Percentiles rank a stretch among this genome's conserved stretches.
Conservation (phyloP, 768 basidiomycete species). For the Lactarius indigo region DNA sequence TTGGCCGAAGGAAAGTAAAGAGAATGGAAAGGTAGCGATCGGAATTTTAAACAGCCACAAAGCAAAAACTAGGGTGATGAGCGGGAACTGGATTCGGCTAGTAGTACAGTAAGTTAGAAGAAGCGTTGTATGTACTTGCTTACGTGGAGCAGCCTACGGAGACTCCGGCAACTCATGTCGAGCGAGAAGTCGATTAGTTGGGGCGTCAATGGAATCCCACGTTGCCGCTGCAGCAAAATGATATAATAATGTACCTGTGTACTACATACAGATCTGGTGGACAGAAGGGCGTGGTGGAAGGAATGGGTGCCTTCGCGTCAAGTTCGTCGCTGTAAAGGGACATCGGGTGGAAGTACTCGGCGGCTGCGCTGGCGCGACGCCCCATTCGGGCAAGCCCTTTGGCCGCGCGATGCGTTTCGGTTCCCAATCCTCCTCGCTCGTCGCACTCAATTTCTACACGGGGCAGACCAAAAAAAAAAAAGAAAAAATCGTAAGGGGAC, state of each 20-base stretch:
- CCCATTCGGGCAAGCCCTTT: constrained; percentile 91
- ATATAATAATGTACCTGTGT: not conserved
- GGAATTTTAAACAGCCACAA: not conserved
- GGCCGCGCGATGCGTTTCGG: constrained; percentile 80
- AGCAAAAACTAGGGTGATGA: constrained; percentile 4
- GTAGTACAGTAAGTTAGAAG: not conserved
- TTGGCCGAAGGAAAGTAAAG: not conserved
- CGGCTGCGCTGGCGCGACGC: constrained; percentile 68
- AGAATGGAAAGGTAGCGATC: not conserved
- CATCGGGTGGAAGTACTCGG: constrained; percentile 23
- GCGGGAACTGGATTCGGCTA: not conserved
- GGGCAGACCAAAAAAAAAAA: not conserved
- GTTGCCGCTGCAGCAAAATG: not conserved
- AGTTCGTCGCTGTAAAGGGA: not conserved
- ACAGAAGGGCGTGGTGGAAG: not conserved
- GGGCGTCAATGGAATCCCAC: not conserved
- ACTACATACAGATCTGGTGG: not conserved
- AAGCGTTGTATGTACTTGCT: not conserved
- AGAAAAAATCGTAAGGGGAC: not conserved
- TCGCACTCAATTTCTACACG: constrained; percentile 59
- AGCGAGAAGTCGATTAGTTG: not conserved
- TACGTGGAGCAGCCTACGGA: no score
- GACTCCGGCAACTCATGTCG: not conserved
- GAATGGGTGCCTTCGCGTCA: not conserved
- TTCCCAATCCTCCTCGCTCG: constrained; percentile 75